phyloP scores from a whole-genome alignment of 2,329 filamentous ascomycete species.

The Pseudogymnoascus sp. region DNA sequence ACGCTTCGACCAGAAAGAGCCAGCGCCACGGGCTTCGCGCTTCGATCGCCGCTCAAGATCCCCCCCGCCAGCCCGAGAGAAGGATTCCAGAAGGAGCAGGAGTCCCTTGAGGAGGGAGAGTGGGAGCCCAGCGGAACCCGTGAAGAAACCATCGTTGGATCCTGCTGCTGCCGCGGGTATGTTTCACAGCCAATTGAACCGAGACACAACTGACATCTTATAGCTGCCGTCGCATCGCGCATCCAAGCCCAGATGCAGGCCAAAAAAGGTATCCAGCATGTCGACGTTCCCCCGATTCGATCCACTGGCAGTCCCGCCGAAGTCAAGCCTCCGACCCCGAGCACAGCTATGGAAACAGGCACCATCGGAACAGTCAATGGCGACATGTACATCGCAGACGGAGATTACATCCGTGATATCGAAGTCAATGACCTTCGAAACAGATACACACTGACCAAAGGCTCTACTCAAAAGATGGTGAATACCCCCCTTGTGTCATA shows the following conservation, averaged over 20 bases:
- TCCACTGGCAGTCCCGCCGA: constrained; percentile 36
- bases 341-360: constrained; percentile 18
- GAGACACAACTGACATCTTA: constrained; percentile 5
- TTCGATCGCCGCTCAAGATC: constrained; percentile 92
- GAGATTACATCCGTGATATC: constrained; percentile 97
- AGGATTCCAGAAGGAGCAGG: constrained; percentile 69
- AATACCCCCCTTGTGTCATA: constrained; percentile 62
- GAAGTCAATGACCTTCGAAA: constrained; percentile 98
- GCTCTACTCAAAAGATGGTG: constrained; percentile 99
- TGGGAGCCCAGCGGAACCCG: constrained; percentile 24
- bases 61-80: constrained; percentile 54
- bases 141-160: constrained; percentile 46
- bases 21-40: constrained; percentile 67
- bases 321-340: constrained; percentile 4
- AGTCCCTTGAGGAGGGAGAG: constrained; percentile 44
- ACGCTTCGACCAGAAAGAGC: constrained; percentile 87
- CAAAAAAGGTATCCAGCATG: constrained; percentile 83
- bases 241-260: constrained; percentile 79
- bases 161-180: constrained; percentile 71
- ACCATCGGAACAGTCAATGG: constrained; percentile 55
- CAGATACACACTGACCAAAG: constrained; percentile 93
- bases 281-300: constrained; percentile 75
- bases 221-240: constrained; percentile 78
- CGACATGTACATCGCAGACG: constrained; percentile 90
- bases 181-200: constrained; percentile 20